Base-by-base conservation (phyloP, 129 eudicot genomes). In the carrot (Daucus carota) region DNA sequence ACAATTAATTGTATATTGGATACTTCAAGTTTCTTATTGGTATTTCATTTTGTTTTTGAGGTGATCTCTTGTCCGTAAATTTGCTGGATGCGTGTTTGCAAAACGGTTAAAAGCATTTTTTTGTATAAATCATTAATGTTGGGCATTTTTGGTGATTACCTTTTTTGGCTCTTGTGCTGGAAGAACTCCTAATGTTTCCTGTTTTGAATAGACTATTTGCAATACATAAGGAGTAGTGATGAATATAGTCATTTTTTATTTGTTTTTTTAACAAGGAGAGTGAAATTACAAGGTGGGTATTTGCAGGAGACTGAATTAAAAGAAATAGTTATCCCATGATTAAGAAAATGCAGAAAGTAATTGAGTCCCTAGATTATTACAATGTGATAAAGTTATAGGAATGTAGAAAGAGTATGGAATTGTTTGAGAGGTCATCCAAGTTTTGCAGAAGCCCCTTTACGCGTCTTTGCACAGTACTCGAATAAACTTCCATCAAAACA, bases 401-500 rank as follows among this genome's bases (percentile, higher is more conserved):
- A 40, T 4, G 9, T 10, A 40, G 1, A 34, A 43, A 24, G 34
- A 59, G 32, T 8, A n/a, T 3, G 68, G 8, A n/a, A n/a, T n/a
- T n/a, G n/a, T n/a, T 5, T 5, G 22, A 34, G 38, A 52, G 41
- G 36, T 84, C 72, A 87, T 44, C 73, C 82, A 13, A 72, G 50
- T 81, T 87, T 87, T 40, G 67, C 80, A 14, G 72, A 12, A 71
- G 32, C 13, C 3, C 80, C 88, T 74, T 80, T 84, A 77, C 77
- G 86, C 80, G 78, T 80, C 72, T 78, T 80, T 43, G 88, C 88
- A 77, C 85, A 77, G 50, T 82, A 85, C 59, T 87, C 86, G 32
- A 87, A 87, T 73, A 87, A 77, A 77, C 91, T 87, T 57, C 91
- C 91, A 77, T 87, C 88, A 34, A 74, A 87, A 68, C 88, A 84